Conservation (phyloP, 768 basidiomycete genomes). For the Trichaptum fuscoviolaceum region DNA sequence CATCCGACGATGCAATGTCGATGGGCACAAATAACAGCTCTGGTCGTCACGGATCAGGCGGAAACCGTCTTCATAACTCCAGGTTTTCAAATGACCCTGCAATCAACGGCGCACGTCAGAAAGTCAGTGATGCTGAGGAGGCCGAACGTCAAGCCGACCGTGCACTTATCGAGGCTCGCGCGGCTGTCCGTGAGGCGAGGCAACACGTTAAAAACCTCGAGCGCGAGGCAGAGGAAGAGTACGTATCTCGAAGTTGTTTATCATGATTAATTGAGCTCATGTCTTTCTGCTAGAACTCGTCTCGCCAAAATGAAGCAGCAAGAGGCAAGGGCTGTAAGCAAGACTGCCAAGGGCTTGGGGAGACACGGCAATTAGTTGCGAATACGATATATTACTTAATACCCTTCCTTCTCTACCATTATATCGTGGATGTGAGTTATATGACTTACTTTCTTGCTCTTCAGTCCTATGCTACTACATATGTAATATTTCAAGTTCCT, state of each 20-base stretch:
- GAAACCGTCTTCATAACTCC: not conserved
- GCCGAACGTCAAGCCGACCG: constrained; percentile 49
- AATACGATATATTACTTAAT: not conserved
- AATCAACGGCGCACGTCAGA: constrained; percentile 44
- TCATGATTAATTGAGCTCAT: constrained; percentile 5
- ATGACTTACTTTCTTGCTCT: no score
- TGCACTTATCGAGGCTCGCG: constrained; percentile 41
- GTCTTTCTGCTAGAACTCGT: constrained; percentile 29
- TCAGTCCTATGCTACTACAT: no score
- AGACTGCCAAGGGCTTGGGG: constrained; percentile 42
- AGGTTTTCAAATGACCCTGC: constrained; percentile 32
- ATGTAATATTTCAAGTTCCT: no score
- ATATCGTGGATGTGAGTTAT: no score
- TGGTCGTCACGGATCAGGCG: not conserved
- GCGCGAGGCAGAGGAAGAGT: constrained; percentile 49
- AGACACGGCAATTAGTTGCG: constrained; percentile 26
- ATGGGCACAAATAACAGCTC: not conserved
- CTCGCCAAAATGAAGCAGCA: constrained; percentile 50
- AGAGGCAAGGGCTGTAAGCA: constrained; percentile 45
- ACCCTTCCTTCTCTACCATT: not conserved
- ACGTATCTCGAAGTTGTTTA: constrained; percentile 19
- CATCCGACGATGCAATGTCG: not conserved
- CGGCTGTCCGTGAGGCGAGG: constrained; percentile 41
- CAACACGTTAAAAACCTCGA: constrained; percentile 46
- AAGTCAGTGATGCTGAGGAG: constrained; percentile 43